Percentiles rank a stretch among this genome's conserved stretches.
Conservation (phyloP, 208 protist species). For the Leishmania tropica region DNA sequence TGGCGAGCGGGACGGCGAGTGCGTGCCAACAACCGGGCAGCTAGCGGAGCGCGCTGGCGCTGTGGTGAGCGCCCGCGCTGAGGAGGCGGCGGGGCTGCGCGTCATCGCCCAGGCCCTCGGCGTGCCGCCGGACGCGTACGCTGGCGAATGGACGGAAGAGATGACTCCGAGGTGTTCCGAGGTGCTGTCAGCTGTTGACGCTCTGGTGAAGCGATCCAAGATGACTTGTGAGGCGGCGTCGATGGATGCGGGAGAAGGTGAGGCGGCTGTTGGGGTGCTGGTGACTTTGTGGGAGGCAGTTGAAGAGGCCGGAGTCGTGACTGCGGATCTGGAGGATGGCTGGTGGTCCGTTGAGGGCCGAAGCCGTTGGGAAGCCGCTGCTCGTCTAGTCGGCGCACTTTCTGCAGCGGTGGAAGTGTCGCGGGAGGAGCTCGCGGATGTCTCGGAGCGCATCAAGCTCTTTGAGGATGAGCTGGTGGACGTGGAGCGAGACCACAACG, state of each 20-base stretch:
- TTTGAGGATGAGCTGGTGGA: conserved; percentile 11
- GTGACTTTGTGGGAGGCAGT: not conserved
- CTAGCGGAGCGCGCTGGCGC: conserved; percentile 8
- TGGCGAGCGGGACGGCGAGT: not conserved
- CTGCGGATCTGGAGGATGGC: not conserved
- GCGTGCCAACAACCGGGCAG: conserved; percentile 20
- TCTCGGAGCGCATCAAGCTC: not conserved
- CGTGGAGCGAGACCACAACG: conserved; percentile 1
- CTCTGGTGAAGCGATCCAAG: not conserved
- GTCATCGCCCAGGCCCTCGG: not conserved
- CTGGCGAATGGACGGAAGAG: not conserved
- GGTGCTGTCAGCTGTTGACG: conserved; percentile 3
- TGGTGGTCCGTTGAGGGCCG: conserved; percentile 6
- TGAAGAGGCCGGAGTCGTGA: conserved; percentile 6
- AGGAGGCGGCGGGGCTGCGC: not conserved
- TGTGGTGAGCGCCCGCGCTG: not conserved
- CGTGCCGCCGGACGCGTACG: conserved; percentile 6
- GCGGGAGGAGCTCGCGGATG: not conserved
- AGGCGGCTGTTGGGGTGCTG: conserved; percentile 1
- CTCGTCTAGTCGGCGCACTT: not conserved
- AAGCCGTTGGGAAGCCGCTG: not conserved
- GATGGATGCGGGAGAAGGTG: not conserved
- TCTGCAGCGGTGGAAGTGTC: conserved; percentile 8
- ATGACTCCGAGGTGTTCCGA: conserved; percentile 7
- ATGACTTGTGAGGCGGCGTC: not conserved